phyloP scores from a whole-genome alignment of 2,329 filamentous ascomycete species.

The Amauroascus niger region DNA sequence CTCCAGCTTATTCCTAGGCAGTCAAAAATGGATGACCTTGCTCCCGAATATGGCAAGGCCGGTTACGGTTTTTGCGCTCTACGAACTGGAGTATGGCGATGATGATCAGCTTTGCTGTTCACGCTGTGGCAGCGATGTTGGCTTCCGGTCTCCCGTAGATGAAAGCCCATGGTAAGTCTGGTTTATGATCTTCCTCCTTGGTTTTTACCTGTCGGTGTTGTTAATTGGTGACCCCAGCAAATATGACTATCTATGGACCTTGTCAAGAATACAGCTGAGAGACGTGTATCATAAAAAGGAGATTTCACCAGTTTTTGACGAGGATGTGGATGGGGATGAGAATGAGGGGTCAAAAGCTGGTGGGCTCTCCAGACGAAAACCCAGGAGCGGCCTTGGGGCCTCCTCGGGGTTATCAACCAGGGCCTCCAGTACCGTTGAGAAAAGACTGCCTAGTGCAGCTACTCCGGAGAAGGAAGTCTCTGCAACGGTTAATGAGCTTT shows the following conservation, averaged over 20 bases:
- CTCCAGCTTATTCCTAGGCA: neutral
- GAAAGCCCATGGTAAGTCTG: constrained; percentile 1
- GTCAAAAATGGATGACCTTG: neutral
- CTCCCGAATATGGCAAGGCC: constrained; percentile 4
- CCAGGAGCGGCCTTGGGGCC: neutral
- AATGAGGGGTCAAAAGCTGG: neutral
- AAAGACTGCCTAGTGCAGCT: neutral
- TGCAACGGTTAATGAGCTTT: constrained; percentile 6
- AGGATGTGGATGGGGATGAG: neutral
- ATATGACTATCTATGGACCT: constrained; percentile 6
- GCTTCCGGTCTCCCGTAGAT: neutral
- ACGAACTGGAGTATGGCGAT: neutral
- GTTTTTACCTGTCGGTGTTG: neutral
- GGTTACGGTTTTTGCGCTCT: constrained; percentile 1
- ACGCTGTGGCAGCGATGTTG: neutral
- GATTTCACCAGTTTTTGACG: neutral
- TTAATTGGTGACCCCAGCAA: neutral
- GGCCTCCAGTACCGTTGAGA: neutral
- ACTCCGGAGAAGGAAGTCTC: neutral
- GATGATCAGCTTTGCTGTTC: neutral
- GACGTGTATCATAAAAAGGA: constrained; percentile 9
- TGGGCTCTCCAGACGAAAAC: neutral
- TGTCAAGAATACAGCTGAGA: constrained; percentile 1
- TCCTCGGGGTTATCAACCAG: neutral
- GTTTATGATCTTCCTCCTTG: neutral